phyloP scores from a whole-genome alignment of 495 filamentous ascomycete species.

The Aspergillus steynii region DNA sequence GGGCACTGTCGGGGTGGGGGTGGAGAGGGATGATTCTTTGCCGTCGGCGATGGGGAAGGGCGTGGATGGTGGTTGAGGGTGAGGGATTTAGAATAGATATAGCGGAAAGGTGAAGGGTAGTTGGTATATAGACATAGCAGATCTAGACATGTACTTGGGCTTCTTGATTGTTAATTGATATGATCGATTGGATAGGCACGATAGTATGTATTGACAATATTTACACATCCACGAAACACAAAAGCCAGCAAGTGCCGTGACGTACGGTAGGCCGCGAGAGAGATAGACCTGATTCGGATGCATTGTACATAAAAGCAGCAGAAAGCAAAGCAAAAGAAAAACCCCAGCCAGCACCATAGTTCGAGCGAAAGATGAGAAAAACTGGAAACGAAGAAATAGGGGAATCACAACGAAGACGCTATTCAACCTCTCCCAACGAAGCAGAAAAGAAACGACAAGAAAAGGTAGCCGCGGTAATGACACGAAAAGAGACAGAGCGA shows the following conservation, averaged over 20 bases:
- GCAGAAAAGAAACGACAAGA: background rate
- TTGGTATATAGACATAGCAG: too few relatives aligned
- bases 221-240: conserved; percentile 8
- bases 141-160: too few relatives aligned
- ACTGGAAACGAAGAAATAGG: conserved; percentile 13
- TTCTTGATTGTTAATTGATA: background rate
- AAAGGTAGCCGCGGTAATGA: background rate
- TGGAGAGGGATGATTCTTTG: conserved; percentile 38
- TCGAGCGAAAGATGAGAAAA: conserved; percentile 7
- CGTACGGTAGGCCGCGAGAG: background rate
- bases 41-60: conserved; percentile 25
- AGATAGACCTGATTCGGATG: background rate
- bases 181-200: background rate
- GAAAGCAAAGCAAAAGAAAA: conserved; percentile 8
- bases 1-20: conserved; percentile 24
- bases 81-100: background rate
- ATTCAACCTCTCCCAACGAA: conserved; percentile 10
- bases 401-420: conserved; percentile 17
- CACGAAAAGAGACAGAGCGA: background rate
- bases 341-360: conserved; percentile 7
- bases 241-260: conserved; percentile 1
- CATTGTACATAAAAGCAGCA: background rate
- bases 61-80: background rate
- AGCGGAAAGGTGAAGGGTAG: too few relatives aligned
- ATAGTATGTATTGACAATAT: conserved; percentile 3